phyloP scores from a whole-genome alignment of 768 basidiomycete species.

The Pleurotus giganteus region DNA sequence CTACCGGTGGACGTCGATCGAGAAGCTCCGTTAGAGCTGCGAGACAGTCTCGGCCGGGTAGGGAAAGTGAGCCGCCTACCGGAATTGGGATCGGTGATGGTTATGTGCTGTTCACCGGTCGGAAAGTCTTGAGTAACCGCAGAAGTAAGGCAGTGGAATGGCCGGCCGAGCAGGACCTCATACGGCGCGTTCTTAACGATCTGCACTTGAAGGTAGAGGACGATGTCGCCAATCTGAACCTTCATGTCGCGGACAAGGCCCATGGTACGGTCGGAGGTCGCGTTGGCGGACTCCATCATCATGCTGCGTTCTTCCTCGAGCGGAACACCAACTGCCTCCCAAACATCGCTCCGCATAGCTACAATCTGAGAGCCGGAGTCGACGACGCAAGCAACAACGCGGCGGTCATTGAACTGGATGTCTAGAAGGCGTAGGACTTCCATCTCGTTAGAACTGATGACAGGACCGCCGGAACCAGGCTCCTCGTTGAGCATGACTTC shows the following conservation, averaged over 20 bases:
- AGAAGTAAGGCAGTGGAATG: slow-evolving; percentile 20
- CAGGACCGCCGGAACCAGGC: too few relatives aligned
- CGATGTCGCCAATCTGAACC: slow-evolving; percentile 20
- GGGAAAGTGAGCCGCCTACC: slow-evolving; percentile 9
- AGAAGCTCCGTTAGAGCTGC: background rate
- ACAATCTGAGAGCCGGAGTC: slow-evolving; percentile 25
- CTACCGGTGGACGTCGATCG: background rate
- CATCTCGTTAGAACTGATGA: slow-evolving; percentile 14
- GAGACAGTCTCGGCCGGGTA: slow-evolving; percentile 4
- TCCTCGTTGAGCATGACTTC: too few relatives aligned
- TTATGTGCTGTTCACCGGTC: slow-evolving; percentile 15
- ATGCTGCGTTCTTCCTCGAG: slow-evolving; percentile 19
- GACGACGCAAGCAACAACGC: slow-evolving; percentile 19
- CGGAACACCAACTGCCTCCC: slow-evolving; percentile 12
- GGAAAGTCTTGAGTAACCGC: slow-evolving; percentile 12
- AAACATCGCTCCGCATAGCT: slow-evolving; percentile 20
- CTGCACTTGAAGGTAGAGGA: slow-evolving; percentile 25
- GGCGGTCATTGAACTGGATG: slow-evolving; percentile 16
- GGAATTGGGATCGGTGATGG: slow-evolving; percentile 20
- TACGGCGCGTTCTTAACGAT: slow-evolving; percentile 22
- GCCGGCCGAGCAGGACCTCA: slow-evolving; percentile 23
- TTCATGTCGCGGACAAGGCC: slow-evolving; percentile 24
- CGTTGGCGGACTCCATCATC: slow-evolving; percentile 24
- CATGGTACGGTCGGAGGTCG: slow-evolving; percentile 15
- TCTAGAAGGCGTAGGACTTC: slow-evolving; percentile 15